phyloP scores from a whole-genome alignment of 257 asterid species.

The Forsythia suspensa region DNA sequence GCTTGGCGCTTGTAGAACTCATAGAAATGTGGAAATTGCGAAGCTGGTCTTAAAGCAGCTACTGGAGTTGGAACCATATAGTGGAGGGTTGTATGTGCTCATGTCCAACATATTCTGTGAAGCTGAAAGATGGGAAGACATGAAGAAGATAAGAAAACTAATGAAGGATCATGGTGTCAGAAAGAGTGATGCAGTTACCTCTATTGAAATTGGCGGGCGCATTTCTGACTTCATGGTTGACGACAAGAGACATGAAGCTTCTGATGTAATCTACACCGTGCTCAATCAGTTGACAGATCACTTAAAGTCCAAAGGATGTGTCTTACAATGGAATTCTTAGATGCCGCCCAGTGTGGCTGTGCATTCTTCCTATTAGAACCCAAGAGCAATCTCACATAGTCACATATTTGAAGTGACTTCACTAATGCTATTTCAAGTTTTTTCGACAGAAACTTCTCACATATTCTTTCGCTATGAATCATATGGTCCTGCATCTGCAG shows the following conservation, averaged over 20 bases:
- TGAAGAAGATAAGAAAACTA: constrained; percentile 56
- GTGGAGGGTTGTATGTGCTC: constrained; percentile 54
- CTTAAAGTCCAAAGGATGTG: constrained; percentile 27
- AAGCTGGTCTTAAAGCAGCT: constrained; percentile 53
- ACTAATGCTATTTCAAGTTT: background rate
- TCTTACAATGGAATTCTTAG: background rate
- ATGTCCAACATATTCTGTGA: constrained; percentile 58
- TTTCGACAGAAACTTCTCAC: background rate
- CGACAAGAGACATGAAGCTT: constrained; percentile 44
- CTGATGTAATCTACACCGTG: constrained; percentile 24
- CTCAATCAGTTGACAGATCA: constrained; percentile 48
- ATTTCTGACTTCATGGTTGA: constrained; percentile 52
- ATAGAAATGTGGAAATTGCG: constrained; percentile 37
- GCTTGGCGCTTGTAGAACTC: constrained; percentile 58
- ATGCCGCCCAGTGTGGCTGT: background rate
- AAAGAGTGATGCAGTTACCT: constrained; percentile 50
- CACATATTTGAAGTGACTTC: background rate
- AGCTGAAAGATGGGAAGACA: constrained; percentile 47
- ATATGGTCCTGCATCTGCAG: background rate
- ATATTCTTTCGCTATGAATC: background rate
- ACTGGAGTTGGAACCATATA: constrained; percentile 38
- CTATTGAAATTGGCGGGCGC: constrained; percentile 40
- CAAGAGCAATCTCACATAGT: background rate
- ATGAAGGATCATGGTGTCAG: constrained; percentile 39
- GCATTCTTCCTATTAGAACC: background rate